Conservation (phyloP, 192 early-diverging fungal species). For the Umbelopsis ramanniana region DNA sequence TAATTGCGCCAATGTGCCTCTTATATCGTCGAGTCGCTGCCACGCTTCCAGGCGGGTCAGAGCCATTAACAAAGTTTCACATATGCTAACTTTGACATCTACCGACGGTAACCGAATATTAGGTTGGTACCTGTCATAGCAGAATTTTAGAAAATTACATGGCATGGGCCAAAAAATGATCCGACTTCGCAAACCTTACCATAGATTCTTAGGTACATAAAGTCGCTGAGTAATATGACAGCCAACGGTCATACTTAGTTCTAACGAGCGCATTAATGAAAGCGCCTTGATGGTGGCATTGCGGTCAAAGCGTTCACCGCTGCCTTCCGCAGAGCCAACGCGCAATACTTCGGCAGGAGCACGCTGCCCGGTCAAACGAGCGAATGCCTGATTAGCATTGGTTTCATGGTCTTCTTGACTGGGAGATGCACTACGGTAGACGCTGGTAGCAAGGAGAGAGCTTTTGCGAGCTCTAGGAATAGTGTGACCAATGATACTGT, state of each 20-base stretch:
- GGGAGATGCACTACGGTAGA: background rate
- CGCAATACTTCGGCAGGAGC: background rate
- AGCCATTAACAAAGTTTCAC: constrained; percentile 25
- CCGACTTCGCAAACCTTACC: constrained; percentile 3
- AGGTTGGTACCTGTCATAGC: constrained; percentile 23
- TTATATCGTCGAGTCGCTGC: constrained; percentile 31
- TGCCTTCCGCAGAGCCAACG: background rate
- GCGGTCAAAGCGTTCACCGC: background rate
- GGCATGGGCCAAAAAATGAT: background rate
- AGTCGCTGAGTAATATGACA: constrained; percentile 30
- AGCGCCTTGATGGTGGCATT: constrained; percentile 10
- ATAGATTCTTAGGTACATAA: constrained; percentile 43
- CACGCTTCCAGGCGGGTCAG: constrained; percentile 37
- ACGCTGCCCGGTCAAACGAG: constrained; percentile 7
- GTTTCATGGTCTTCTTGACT: background rate
- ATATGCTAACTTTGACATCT: constrained; percentile 36
- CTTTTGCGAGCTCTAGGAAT: constrained; percentile 7
- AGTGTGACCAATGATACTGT: constrained; percentile 1
- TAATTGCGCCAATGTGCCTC: constrained; percentile 13
- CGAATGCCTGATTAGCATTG: background rate
- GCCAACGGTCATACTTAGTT: constrained; percentile 37
- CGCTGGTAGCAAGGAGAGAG: background rate
- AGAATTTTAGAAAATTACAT: background rate
- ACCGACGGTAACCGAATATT: constrained; percentile 32
- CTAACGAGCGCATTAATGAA: constrained; percentile 28